Percentiles rank a stretch among this genome's conserved stretches.
These are phyloP conservation scores for Ceratobasidium theobromae DNA, from an alignment of 1,284 basidiomycete species.

Conservation along the genomic window DNA sequence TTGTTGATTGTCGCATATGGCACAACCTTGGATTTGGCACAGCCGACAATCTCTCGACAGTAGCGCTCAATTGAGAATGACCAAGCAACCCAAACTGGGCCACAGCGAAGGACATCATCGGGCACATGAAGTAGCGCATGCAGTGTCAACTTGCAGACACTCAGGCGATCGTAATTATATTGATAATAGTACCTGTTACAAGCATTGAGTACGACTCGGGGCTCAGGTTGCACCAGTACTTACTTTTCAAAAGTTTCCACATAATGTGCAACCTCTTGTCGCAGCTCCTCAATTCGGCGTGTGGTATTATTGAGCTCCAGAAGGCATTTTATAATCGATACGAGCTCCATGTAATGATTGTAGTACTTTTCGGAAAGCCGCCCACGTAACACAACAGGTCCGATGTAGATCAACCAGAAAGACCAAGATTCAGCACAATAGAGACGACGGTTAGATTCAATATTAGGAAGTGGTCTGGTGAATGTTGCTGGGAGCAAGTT, in stretches of 20 bases:
- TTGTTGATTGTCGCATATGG: neutral
- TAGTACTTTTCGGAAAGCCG: constrained; percentile 46
- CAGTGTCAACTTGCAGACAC: constrained; percentile 47
- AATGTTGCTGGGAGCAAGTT: constrained; percentile 47
- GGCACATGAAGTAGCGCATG: constrained; percentile 49
- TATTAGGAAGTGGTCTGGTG: constrained; percentile 46
- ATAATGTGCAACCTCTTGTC: constrained; percentile 48
- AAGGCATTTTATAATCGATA: constrained; percentile 47
- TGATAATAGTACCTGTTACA: constrained; percentile 45
- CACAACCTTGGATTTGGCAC: neutral
- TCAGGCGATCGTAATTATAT: constrained; percentile 40
- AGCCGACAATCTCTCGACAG: constrained; percentile 39
- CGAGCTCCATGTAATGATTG: constrained; percentile 48
- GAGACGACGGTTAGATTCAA: constrained; percentile 41
- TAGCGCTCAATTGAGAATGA: constrained; percentile 46
- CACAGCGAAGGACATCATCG: constrained; percentile 41
- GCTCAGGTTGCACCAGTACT: neutral
- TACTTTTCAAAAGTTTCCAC: constrained; percentile 50
- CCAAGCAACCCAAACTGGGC: constrained; percentile 51
- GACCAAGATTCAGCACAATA: constrained; percentile 45
- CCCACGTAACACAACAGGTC: constrained; percentile 45
- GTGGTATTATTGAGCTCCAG: constrained; percentile 47
- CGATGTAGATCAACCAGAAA: constrained; percentile 49
- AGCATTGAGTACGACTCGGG: neutral
- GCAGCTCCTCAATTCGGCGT: constrained; percentile 43